Evolutionary conservation across 306 rosid species (phyloP), one percentile per base, ranked within the genome.

Genomic region (Vicia villosa): DNA sequence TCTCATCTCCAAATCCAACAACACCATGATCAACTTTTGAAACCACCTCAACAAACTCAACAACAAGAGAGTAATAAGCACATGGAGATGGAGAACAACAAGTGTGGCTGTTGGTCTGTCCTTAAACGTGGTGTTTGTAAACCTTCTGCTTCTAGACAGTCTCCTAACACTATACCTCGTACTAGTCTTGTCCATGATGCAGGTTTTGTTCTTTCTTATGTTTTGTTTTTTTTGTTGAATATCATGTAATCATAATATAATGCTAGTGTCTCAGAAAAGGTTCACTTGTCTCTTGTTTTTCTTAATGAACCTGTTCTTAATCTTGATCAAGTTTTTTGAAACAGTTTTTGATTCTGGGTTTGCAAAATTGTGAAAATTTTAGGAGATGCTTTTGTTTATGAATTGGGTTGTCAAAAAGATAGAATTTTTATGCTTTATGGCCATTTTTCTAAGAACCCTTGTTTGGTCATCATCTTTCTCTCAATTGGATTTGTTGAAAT

Each of bases 61-160:
- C 32, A 52, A 52, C 32, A 50, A 52, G 8, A 49, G 28, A 24
- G 28, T n/a, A n/a, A n/a, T n/a, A n/a, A 19, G 2, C 2, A 21
- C 63, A 86, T 88, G 97, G 97, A 88, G 66, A 88, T 84, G 89
- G 95, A 88, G 66, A 74, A 51, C 57, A 52, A 84, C 13, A 80
- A 86, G 84, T 93, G 98, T 45, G 96, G 98, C 20, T 93, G 98
- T 78, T 93, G 98, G 98, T 67, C 79, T 77, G 88, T 85, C 34
- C 86, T 93, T 16, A 88, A 77, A 83, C 98, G 93, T 76, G 97
- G 91, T 45, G 75, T 90, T 73, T 89, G 91, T 89, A 92, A 88
- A 70, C 66, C 96, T 68, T 85, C 96, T 46, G 74, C 87, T 78
- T 83, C 96, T 58, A 86, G 76, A 82, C 86, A 86, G 80, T 88